Percentiles rank a stretch among this genome's conserved stretches.
Evolutionary conservation across 257 asterid species (phyloP).

Genomic region (Sherardia arvensis): DNA sequence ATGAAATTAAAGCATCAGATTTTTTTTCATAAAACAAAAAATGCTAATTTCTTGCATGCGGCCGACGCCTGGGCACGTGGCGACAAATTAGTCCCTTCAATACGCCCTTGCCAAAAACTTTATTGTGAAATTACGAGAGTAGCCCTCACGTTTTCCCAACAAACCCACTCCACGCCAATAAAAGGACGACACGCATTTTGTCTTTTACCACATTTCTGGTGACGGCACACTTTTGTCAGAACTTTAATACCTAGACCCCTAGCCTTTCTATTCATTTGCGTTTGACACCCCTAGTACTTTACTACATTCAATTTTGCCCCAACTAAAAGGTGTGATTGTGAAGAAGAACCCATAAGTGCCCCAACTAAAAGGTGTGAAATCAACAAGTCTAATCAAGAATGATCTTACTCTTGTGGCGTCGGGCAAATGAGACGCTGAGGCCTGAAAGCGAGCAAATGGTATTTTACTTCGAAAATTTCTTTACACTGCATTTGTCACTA

Average conservation of each 20-base stretch:
- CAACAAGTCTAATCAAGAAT: too few species aligned
- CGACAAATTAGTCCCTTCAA: constrained; percentile 15
- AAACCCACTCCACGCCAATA: neutral
- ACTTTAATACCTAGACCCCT: neutral
- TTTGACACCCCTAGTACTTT: neutral
- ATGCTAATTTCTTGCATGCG: constrained; percentile 15
- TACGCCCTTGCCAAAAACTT: too few species aligned
- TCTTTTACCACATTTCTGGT: constrained; percentile 21
- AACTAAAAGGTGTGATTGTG: neutral
- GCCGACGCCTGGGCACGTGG: constrained; percentile 28
- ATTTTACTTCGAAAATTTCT: too few species aligned
- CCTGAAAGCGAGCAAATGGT: too few species aligned
- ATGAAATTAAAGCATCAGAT: neutral
- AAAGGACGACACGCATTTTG: constrained; percentile 19
- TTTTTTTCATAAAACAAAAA: too few species aligned
- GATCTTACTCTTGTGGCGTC: too few species aligned
- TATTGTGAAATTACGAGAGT: neutral
- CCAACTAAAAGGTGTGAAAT: too few species aligned
- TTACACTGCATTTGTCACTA: too few species aligned
- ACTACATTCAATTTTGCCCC: neutral
- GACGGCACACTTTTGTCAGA: constrained; percentile 24
- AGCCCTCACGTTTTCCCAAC: neutral
- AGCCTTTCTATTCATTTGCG: neutral
- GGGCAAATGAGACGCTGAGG: too few species aligned
- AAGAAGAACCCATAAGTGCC: too few species aligned